phyloP scores from a whole-genome alignment of 306 rosid species.

The Mimosa bimucronata region DNA sequence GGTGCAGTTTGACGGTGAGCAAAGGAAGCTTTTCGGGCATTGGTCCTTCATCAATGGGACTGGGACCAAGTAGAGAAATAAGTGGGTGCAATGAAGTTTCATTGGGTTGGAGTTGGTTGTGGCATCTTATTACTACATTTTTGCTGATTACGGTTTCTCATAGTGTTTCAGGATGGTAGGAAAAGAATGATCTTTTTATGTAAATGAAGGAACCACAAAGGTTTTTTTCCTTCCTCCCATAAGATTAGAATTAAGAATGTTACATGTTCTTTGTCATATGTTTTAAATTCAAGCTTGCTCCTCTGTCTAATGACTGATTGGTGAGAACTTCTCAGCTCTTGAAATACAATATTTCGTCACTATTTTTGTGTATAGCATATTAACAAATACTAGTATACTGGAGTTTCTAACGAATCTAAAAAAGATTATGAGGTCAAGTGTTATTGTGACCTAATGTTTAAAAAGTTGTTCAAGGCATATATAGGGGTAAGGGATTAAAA shows the following conservation, averaged over 20 bases:
- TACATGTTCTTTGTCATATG: background rate
- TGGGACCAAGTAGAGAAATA: conserved; percentile 58
- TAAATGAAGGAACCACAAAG: background rate
- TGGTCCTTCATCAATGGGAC: conserved; percentile 43
- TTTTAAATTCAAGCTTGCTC: background rate
- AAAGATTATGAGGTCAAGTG: background rate
- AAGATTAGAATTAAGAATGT: conserved; percentile 18
- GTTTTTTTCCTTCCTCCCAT: conserved; percentile 23
- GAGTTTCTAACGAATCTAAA: background rate
- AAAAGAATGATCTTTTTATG: conserved; percentile 3
- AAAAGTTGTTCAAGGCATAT: background rate
- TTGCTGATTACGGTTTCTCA: conserved; percentile 41
- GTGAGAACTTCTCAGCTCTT: background rate
- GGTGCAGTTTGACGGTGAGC: conserved; percentile 60
- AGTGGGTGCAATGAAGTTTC: conserved; percentile 48
- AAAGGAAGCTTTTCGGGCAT: conserved; percentile 61
- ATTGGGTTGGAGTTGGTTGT: conserved; percentile 48
- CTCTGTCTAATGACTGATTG: background rate
- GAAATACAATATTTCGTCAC: background rate
- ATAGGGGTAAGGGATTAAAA: background rate
- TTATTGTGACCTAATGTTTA: background rate
- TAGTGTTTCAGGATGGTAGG: conserved; percentile 25
- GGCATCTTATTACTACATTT: conserved; percentile 44
- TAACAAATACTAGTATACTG: no score
- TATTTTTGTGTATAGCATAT: no score